Percentiles rank a stretch among this genome's conserved stretches.
phyloP scores from a whole-genome alignment of 2,329 filamentous ascomycete genomes.

The Fusarium robinianum region DNA sequence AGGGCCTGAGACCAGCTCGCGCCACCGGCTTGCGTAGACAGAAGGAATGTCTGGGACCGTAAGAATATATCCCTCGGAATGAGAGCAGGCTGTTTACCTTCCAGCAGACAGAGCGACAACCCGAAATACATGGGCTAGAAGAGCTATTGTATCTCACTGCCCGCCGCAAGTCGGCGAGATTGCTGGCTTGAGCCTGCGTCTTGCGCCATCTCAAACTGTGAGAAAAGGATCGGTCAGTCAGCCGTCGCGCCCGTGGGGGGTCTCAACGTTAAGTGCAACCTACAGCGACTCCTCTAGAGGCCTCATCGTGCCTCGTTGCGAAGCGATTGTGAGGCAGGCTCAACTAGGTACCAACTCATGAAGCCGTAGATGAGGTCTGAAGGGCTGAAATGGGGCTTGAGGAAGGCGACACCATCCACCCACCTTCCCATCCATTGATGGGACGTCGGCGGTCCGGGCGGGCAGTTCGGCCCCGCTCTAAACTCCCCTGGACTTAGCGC shows the following conservation, averaged over 20 bases:
- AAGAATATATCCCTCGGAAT: not conserved
- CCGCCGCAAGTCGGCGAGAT: slow-evolving; percentile 64
- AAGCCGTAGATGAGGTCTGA: no score
- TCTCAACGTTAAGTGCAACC: slow-evolving; percentile 24
- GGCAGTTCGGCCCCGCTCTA: slow-evolving; percentile 26
- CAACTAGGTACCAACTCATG: no score
- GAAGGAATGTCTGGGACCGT: slow-evolving; percentile 70
- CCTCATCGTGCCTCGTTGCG: slow-evolving; percentile 38
- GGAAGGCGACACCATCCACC: no score
- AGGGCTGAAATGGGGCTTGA: slow-evolving; percentile 1
- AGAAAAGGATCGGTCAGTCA: slow-evolving; percentile 31
- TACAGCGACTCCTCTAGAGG: slow-evolving; percentile 47
- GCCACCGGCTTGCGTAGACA: slow-evolving; percentile 70
- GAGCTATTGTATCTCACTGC: slow-evolving; percentile 65
- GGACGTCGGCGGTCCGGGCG: slow-evolving; percentile 18
- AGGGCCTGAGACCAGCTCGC: slow-evolving; percentile 71
- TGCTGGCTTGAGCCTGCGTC: slow-evolving; percentile 61
- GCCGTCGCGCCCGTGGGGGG: slow-evolving; percentile 6
- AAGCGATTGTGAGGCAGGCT: not conserved
- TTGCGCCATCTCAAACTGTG: slow-evolving; percentile 69
- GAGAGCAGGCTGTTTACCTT: slow-evolving; percentile 61
- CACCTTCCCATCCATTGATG: no score
- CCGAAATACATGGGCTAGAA: slow-evolving; percentile 67
- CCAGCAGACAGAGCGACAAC: slow-evolving; percentile 88
- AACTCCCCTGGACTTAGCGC: slow-evolving; percentile 5